phyloP scores from a whole-genome alignment of 768 basidiomycete genomes.

The Mycena albidolilacea region DNA sequence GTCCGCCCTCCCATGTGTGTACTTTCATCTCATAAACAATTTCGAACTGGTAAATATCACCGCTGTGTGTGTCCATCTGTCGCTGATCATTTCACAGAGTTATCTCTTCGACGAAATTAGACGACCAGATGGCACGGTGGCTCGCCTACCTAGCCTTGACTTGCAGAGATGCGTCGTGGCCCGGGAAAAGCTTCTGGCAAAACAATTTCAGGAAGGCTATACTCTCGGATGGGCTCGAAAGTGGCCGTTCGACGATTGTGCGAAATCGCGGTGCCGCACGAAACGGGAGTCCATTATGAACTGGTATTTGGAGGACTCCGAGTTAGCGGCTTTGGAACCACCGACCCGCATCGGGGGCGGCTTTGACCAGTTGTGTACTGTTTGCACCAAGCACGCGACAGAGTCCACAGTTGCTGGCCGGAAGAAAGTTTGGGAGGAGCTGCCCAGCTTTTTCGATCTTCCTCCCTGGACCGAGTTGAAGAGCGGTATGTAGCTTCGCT shows the following conservation, averaged over 20 bases:
- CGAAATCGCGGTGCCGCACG: neutral
- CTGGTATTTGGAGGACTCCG: neutral
- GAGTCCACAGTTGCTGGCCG: neutral
- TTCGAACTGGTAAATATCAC: neutral
- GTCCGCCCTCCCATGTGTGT: neutral
- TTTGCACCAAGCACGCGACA: neutral
- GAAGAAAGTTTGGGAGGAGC: neutral
- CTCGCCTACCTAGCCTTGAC: neutral
- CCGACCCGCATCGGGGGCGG: neutral
- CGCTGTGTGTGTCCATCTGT: neutral
- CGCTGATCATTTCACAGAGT: neutral
- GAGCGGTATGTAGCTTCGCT: neutral
- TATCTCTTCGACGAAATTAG: neutral
- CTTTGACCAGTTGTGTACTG: neutral
- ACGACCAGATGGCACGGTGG: neutral
- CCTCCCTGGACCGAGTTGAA: conserved; percentile 1
- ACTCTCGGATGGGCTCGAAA: neutral
- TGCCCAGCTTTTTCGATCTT: neutral
- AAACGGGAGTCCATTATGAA: neutral
- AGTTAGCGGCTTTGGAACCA: neutral
- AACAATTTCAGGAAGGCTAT: neutral
- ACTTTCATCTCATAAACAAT: neutral
- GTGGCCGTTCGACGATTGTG: neutral
- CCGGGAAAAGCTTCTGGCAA: neutral
- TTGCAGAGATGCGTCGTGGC: neutral